phyloP scores from a whole-genome alignment of 192 early-diverging fungal genomes.

The Podila clonocystis region DNA sequence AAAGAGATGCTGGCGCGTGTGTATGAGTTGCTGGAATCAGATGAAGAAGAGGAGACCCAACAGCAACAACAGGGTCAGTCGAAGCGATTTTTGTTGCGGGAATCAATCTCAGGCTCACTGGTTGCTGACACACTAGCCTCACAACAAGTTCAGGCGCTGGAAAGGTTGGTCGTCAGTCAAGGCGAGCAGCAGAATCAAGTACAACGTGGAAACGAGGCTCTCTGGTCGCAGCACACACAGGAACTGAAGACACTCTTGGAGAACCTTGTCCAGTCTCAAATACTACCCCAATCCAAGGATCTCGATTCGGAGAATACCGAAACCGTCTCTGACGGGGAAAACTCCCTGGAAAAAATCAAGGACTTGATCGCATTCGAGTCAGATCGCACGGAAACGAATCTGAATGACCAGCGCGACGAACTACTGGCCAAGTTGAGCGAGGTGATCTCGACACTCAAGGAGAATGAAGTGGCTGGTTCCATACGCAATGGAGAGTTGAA shows the following conservation, averaged over 20 bases:
- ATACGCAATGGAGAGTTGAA: constrained; percentile 6
- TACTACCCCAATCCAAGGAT: not conserved
- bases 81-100: not conserved
- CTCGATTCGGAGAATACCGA: not conserved
- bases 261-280: not conserved
- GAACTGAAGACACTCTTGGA: not conserved
- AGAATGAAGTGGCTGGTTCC: constrained; percentile 5
- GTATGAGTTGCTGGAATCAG: constrained; percentile 19
- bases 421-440: constrained; percentile 37
- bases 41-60: constrained; percentile 7
- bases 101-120: not conserved
- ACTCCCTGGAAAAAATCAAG: constrained; percentile 21
- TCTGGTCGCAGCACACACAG: not conserved
- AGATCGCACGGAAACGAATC: constrained; percentile 18
- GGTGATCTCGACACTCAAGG: constrained; percentile 21
- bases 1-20: constrained; percentile 30
- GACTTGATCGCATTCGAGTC: constrained; percentile 23
- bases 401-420: constrained; percentile 43
- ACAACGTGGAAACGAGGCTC: not conserved
- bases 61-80: not conserved
- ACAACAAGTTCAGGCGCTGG: not conserved
- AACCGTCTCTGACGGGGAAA: not conserved
- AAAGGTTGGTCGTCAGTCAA: not conserved
- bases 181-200: not conserved
- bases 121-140: not conserved